Conservation (phyloP, 2,329 filamentous ascomycete species). For the Knufia petricola region DNA sequence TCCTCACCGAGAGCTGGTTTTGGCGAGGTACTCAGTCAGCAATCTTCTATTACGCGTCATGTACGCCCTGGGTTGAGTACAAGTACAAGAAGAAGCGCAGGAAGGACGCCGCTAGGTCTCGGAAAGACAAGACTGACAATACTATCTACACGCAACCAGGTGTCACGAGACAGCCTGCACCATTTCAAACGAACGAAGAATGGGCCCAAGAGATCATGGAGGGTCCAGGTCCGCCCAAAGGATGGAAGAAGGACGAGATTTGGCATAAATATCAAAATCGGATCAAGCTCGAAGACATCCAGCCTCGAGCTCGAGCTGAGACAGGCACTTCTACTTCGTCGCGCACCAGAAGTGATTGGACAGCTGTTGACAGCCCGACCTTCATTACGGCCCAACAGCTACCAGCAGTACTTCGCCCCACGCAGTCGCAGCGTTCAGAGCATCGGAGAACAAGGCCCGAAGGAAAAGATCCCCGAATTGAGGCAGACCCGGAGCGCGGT, state of each 20-base stretch:
- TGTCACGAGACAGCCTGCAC: conserved; percentile 64
- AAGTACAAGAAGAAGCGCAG: conserved; percentile 60
- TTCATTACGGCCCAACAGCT: background rate
- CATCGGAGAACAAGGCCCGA: too few species aligned
- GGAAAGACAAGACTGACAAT: conserved; percentile 19
- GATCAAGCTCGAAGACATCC: conserved; percentile 34
- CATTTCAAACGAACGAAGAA: conserved; percentile 78
- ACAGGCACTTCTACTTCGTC: background rate
- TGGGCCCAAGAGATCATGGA: conserved; percentile 80
- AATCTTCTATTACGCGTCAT: conserved; percentile 41
- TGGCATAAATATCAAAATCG: conserved; percentile 30
- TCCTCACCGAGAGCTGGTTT: conserved; percentile 30
- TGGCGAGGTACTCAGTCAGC: conserved; percentile 41
- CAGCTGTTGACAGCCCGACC: background rate
- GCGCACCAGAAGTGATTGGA: background rate
- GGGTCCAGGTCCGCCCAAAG: conserved; percentile 59
- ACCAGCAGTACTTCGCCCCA: background rate
- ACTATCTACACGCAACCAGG: conserved; percentile 55
- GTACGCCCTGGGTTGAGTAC: conserved; percentile 56
- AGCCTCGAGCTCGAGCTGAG: background rate
- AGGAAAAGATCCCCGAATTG: too few species aligned
- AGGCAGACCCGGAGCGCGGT: background rate
- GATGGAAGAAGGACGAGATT: conserved; percentile 19
- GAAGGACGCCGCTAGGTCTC: conserved; percentile 59
- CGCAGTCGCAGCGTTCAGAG: too few species aligned